Base-by-base conservation (phyloP, 2,329 filamentous ascomycete species). In the Diaporthe citriasiana region DNA sequence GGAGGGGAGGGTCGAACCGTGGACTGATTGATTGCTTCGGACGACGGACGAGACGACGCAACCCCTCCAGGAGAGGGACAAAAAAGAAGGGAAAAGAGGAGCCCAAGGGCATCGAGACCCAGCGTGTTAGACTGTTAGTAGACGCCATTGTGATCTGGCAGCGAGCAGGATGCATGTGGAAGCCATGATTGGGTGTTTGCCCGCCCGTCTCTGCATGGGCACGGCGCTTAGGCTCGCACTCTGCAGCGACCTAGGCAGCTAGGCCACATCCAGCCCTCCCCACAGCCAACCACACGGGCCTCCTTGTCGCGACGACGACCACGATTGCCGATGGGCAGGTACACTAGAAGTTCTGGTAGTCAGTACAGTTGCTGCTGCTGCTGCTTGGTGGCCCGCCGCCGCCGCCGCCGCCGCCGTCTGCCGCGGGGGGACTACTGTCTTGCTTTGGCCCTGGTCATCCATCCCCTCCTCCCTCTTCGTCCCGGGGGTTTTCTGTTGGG, bases 141-240 rank as follows among this genome's bases (percentile, higher is more conserved):
- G 73, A 65, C 73, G 73, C 70, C 70, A 66, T 74, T 74, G 73
- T 74, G 73, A 74, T 72, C 45, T 69, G 63, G 63, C 47, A 45
- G 56, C 63, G 47, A 38, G 73, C 60, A 70, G 50, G 56, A 69
- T 74, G 73, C 73, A 73, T 69, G 47, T 65, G 30, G 55, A 65
- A 38, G 73, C 42, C 56, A 22, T 74, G 73, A 74, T 74, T 74
- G 73, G 73, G 50, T 55, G 65, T 42, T 15, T 65, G 72, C 56
- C 57, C 51, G 72, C 69, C 66, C 72, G 65, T 27, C 65, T 65
- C 56, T 51, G 70, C 69, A 51, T 71, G 55, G 63, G 71, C 70
- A 45, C 70, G 65, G 73, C 73, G 73, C 73, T 74, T 74, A 73
- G 30, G 63, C 63, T 33, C 70, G 51, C 55, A 65, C 50, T 51